These are phyloP conservation scores for Wallemia hederae DNA, from an alignment of 1,284 basidiomycete genomes.

Conservation along the genomic window DNA sequence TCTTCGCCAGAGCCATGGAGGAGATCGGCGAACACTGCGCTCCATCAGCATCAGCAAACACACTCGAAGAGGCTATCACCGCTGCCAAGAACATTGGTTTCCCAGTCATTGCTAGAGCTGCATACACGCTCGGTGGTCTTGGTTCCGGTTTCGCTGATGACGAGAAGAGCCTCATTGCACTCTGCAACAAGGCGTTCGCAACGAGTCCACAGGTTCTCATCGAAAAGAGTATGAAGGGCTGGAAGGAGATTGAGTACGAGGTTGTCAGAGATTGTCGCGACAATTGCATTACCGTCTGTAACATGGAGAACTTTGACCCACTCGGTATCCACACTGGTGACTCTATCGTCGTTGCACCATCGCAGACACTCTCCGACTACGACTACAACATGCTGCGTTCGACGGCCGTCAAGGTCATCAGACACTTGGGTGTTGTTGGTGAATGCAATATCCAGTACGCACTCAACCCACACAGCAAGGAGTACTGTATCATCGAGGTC, in stretches of 20 bases:
- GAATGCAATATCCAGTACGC: conserved; percentile 99
- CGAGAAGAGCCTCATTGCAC: conserved; percentile 51
- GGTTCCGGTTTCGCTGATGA: conserved; percentile 84
- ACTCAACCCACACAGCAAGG: conserved; percentile 71
- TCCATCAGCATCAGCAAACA: conserved; percentile 52
- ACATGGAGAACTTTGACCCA: conserved; percentile 99
- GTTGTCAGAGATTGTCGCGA: conserved; percentile 93
- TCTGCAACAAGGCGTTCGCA: conserved; percentile 82
- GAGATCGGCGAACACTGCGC: conserved; percentile 89
- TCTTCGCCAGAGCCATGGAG: conserved; percentile 84
- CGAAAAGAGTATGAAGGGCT: conserved; percentile 97
- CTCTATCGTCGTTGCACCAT: conserved; percentile 94
- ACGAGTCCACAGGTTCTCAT: conserved; percentile 90
- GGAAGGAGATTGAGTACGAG: conserved; percentile 99
- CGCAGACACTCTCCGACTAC: conserved; percentile 84
- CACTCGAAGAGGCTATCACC: conserved; percentile 42
- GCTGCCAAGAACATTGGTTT: conserved; percentile 78
- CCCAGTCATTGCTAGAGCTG: conserved; percentile 87
- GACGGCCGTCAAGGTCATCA: conserved; percentile 89
- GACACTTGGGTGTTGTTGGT: conserved; percentile 85
- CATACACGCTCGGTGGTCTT: conserved; percentile 80
- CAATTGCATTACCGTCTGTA: conserved; percentile 96
- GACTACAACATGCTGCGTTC: conserved; percentile 98
- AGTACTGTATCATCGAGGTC: conserved; percentile 98
- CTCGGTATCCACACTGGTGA: conserved; percentile 96